These are phyloP conservation scores for Spongospora subterranea DNA, from an alignment of 208 protist species.

Conservation along the genomic window DNA sequence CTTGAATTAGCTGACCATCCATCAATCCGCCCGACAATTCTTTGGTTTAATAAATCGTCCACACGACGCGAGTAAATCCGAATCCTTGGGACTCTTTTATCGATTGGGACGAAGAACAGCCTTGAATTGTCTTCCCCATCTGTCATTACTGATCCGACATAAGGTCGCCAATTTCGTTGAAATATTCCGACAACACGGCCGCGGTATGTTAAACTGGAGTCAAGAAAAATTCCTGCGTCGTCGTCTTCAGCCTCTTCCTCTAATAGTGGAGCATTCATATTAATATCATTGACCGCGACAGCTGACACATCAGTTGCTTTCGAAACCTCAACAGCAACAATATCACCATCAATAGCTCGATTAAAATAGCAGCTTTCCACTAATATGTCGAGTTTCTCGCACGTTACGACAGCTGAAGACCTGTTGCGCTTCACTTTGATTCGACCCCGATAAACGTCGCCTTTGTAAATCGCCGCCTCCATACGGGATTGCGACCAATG, in stretches of 20 bases:
- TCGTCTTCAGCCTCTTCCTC: slow-evolving; percentile 7
- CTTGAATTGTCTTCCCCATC: background rate
- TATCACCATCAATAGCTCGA: slow-evolving; percentile 62
- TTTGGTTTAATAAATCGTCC: slow-evolving; percentile 50
- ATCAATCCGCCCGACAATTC: slow-evolving; percentile 67
- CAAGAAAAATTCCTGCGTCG: background rate
- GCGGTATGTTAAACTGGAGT: background rate
- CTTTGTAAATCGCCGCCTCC: background rate
- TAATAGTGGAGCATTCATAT: background rate
- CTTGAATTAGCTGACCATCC: slow-evolving; percentile 62
- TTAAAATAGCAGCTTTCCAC: slow-evolving; percentile 49
- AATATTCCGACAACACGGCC: slow-evolving; percentile 30
- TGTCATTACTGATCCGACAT: background rate
- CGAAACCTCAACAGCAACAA: slow-evolving; percentile 40
- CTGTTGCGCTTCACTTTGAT: background rate
- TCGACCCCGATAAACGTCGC: background rate
- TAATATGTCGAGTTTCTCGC: background rate
- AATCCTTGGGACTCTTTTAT: slow-evolving; percentile 59
- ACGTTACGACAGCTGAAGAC: background rate
- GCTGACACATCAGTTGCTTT: background rate
- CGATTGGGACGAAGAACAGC: slow-evolving; percentile 56
- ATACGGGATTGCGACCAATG: background rate
- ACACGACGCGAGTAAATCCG: slow-evolving; percentile 54
- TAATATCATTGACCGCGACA: background rate
- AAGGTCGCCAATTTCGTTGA: background rate